These are phyloP conservation scores for Nakazawaea populi DNA, from an alignment of 805 yeast species.

Conservation along the genomic window DNA sequence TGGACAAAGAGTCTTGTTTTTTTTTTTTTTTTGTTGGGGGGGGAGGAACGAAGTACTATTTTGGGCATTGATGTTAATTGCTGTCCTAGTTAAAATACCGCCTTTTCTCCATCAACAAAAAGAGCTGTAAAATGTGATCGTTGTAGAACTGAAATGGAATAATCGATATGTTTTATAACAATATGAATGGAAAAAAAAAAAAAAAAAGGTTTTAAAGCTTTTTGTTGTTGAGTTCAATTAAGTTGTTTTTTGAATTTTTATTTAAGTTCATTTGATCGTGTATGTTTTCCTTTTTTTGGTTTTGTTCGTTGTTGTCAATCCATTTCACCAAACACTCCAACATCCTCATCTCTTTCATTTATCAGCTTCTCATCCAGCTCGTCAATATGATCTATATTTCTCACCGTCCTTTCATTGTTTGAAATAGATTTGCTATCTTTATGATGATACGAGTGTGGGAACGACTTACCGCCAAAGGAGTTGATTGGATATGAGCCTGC, in stretches of 20 bases:
- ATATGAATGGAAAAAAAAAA: too few relatives aligned
- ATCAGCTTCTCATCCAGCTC: constrained; percentile 3
- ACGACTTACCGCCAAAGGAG: constrained; percentile 5
- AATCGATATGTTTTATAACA: too few relatives aligned
- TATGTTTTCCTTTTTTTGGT: background rate
- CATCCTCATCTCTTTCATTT: constrained; percentile 18
- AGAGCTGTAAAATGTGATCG: too few relatives aligned
- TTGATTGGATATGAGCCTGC: background rate
- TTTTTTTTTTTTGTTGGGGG: too few relatives aligned
- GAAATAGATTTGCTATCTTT: constrained; percentile 6
- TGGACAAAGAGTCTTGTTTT: too few relatives aligned
- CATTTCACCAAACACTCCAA: constrained; percentile 32
- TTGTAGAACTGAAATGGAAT: too few relatives aligned
- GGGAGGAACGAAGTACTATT: too few relatives aligned
- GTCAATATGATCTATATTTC: constrained; percentile 12
- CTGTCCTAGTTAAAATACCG: too few relatives aligned
- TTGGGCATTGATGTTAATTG: too few relatives aligned
- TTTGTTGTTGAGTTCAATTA: too few relatives aligned
- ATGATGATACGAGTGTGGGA: constrained; percentile 5
- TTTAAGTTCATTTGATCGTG: background rate
- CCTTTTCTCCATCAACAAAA: too few relatives aligned
- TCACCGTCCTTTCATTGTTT: constrained; percentile 12
- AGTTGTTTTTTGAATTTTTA: background rate
- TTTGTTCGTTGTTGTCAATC: constrained; percentile 15
- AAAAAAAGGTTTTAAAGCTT: too few relatives aligned